Conservation (phyloP, 2,329 filamentous ascomycete species). For the Talaromyces verruculosus region DNA sequence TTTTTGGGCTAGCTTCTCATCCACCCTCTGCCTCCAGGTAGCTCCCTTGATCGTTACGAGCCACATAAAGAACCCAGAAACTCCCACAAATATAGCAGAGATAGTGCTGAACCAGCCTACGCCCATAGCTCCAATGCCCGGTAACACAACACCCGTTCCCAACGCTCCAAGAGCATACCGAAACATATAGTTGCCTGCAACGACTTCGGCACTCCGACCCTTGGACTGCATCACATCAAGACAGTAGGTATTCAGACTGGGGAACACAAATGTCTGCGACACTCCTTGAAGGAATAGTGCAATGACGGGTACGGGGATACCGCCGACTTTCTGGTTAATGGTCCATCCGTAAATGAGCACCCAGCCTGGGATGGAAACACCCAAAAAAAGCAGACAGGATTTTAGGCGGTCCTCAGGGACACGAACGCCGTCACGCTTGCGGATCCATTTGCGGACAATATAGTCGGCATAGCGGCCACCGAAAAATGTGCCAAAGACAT, state of each 20-base stretch:
- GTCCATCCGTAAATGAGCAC: conserved; percentile 71
- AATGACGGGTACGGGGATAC: conserved; percentile 62
- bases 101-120: conserved; percentile 81
- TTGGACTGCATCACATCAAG: conserved; percentile 71
- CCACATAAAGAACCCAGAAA: conserved; percentile 49
- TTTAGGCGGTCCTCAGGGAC: conserved; percentile 69
- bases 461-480: conserved; percentile 71
- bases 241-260: conserved; percentile 75
- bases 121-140: conserved; percentile 70
- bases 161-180: conserved; percentile 72
- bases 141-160: conserved; percentile 70
- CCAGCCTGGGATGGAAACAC: conserved; percentile 58
- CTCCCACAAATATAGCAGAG: conserved; percentile 57
- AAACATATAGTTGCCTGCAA: conserved; percentile 77
- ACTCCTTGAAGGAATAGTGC: conserved; percentile 74
- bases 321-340: conserved; percentile 56
- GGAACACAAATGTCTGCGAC: conserved; percentile 73
- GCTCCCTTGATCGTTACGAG: conserved; percentile 53
- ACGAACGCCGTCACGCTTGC: conserved; percentile 56
- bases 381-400: conserved; percentile 58
- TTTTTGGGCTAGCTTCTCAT: conserved; percentile 41
- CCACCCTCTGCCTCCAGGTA: conserved; percentile 56
- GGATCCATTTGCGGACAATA: conserved; percentile 64
- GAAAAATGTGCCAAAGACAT: conserved; percentile 66
- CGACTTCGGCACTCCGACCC: conserved; percentile 66